Percentiles rank a stretch among this genome's conserved stretches.
These are phyloP conservation scores for Teratosphaeria zuluensis DNA, from an alignment of 2,329 filamentous ascomycete species.

Conservation along the genomic window DNA sequence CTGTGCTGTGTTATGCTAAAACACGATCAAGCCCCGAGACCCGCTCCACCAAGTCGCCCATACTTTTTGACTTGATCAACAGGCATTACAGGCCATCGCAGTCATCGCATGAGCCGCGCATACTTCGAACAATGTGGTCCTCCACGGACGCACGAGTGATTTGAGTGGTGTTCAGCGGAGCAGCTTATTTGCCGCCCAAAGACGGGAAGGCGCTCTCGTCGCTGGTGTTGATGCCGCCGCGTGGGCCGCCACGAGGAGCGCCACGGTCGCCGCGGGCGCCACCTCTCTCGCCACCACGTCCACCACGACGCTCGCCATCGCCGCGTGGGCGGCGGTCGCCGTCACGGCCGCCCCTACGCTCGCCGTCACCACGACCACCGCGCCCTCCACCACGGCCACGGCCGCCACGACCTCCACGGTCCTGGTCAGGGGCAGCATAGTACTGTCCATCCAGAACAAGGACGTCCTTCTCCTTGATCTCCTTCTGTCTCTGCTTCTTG, in stretches of 20 bases:
- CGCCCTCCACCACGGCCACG: constrained; percentile 39
- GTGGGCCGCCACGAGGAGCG: constrained; percentile 16
- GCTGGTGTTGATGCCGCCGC: constrained; percentile 21
- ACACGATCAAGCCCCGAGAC: background rate
- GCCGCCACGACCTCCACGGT: constrained; percentile 45
- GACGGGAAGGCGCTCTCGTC: constrained; percentile 27
- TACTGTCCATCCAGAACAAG: constrained; percentile 76
- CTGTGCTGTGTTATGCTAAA: background rate
- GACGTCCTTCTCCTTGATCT: constrained; percentile 76
- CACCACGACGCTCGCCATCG: constrained; percentile 36
- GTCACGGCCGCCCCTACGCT: constrained; percentile 31
- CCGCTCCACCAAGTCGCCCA: background rate
- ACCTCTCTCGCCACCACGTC: constrained; percentile 32
- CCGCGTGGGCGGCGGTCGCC: constrained; percentile 43
- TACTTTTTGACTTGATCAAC: background rate
- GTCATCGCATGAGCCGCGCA: background rate
- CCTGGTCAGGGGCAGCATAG: constrained; percentile 44
- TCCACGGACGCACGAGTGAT: background rate
- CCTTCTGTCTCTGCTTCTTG: constrained; percentile 71
- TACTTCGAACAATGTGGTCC: background rate
- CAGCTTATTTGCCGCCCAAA: constrained; percentile 15
- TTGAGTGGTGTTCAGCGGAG: background rate
- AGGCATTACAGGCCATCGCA: background rate
- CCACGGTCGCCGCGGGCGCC: constrained; percentile 34
- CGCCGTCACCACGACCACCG: constrained; percentile 33